Evolutionary conservation across 441 rosid genomes (phyloP).

Genomic region (Caryocar brasiliense): DNA sequence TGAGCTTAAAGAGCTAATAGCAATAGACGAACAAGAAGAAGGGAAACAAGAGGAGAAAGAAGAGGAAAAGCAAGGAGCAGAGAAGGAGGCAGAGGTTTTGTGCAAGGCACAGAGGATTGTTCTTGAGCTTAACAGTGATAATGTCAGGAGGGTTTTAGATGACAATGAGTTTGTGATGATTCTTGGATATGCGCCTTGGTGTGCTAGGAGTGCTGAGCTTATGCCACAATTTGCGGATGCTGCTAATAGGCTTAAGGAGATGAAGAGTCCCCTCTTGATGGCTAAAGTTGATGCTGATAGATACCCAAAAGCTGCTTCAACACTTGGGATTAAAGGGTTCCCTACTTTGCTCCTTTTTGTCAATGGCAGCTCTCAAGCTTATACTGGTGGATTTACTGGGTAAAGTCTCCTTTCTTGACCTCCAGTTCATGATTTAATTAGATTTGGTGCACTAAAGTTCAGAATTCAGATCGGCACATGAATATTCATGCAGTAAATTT

Average conservation of each 20-base stretch:
- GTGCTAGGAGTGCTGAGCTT: slow-evolving; percentile 78
- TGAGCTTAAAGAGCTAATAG: slow-evolving; percentile 51
- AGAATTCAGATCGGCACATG: too few species aligned
- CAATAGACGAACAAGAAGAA: slow-evolving; percentile 54
- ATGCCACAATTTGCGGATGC: slow-evolving; percentile 93
- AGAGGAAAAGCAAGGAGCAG: slow-evolving; percentile 6
- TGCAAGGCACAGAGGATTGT: slow-evolving; percentile 78
- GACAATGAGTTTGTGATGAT: slow-evolving; percentile 55
- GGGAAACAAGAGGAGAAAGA: slow-evolving; percentile 9
- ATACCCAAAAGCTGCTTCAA: slow-evolving; percentile 57
- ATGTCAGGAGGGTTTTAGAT: slow-evolving; percentile 33
- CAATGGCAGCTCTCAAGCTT: slow-evolving; percentile 58
- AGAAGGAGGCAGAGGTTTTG: slow-evolving; percentile 58
- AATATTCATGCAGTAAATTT: too few species aligned
- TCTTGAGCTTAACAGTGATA: slow-evolving; percentile 59
- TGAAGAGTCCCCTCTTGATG: slow-evolving; percentile 50
- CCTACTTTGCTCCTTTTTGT: slow-evolving; percentile 71
- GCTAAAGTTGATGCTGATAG: slow-evolving; percentile 85
- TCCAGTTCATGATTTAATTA: too few species aligned
- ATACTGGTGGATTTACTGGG: slow-evolving; percentile 78
- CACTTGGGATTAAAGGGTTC: slow-evolving; percentile 57
- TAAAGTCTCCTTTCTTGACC: slow-evolving; percentile 17
- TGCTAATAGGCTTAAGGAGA: slow-evolving; percentile 58
- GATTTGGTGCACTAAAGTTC: too few species aligned
- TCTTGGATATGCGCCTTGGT: slow-evolving; percentile 88